Evolutionary conservation across 106 monocot species (phyloP), one percentile per base, ranked within the genome.

Genomic region (Alisma plantagoaquatica): DNA sequence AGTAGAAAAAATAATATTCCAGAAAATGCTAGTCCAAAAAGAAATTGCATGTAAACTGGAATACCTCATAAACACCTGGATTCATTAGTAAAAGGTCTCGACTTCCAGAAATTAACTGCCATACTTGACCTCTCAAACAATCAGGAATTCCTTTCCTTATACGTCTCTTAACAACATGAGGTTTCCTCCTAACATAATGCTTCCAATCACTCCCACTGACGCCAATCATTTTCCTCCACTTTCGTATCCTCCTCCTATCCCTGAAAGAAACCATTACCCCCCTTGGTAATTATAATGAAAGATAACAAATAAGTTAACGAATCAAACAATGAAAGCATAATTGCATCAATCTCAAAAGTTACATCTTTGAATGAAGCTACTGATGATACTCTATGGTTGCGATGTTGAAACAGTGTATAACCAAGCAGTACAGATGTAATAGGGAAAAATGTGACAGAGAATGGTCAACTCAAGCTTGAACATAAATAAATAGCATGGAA

Each of bases 201-300:
- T 84, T 82, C 98, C 89, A 98, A 66, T 98, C 90, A 59, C 90
- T 86, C 24, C 89, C 98, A 74, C 85, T 85, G 74, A 74, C 77
- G 70, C 98, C 90, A 29, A 98, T 90, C 98, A 98, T 98, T 77
- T 79, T 90, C 66, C 89, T 98, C 98, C 98, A 98, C 55, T 98
- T 98, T 62, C 49, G 76, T 49, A 90, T 73, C 66, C 62, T 78
- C 43, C 74, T 90, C 69, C 86, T 79, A 31, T 82, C 90, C 68
- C 98, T 98, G 69, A 30, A 73, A 42, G 16, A 46, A 59, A 56
- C 10, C 31, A 18, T 21, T 5, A 54, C 31, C n/a, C n/a, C n/a
- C n/a, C n/a, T n/a, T n/a, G n/a, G n/a, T n/a, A n/a, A n/a, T n/a
- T n/a, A n/a, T n/a, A n/a, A n/a, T n/a, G n/a, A n/a, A n/a, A n/a